Evolutionary conservation across 2,329 filamentous ascomycete genomes (phyloP), one percentile per base, ranked within the genome.

Genomic region (Trichoderma hamatum): DNA sequence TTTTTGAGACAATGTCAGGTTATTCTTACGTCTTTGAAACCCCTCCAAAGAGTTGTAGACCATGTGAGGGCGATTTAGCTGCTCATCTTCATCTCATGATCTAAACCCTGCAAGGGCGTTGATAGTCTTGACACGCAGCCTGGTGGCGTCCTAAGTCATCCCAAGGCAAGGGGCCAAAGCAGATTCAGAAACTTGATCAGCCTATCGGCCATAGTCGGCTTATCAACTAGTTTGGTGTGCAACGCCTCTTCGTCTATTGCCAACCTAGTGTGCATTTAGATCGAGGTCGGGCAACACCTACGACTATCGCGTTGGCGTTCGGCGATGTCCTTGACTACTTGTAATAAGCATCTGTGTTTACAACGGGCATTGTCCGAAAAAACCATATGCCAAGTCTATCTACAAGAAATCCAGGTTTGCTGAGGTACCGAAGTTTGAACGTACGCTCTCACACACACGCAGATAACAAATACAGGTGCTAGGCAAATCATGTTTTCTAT

Each of bases 401-500:
- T 21, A 21, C 36, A 14, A 30, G 1, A 30, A 4, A 46, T n/a
- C 26, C 24, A 60, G 46, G 24, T 1, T 28, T 30, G n/a, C n/a
- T n/a, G n/a, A n/a, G n/a, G n/a, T n/a, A n/a, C n/a, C n/a, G n/a
- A n/a, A n/a, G n/a, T n/a, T n/a, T n/a, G n/a, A n/a, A n/a, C n/a
- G n/a, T n/a, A n/a, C n/a, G n/a, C n/a, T 30, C 30, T 30, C 30
- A 30, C 30, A 30, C 30, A 30, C 4, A 30, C 36, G 10, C n/a
- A 46, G 3, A 46, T n/a, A 46, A 39, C 5, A n/a, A 46, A 28
- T 19, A 52, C 21, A 32, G 39, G 28, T 56, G 62, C 16, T 32
- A 62, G 61, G 43, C 36, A 49, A 30, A 65, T 75, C 73, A 73
- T 75, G 70, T 76, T 65, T 43, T 49, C 74, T 75, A 74, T 76